Evolutionary conservation across 192 early-diverging fungal genomes (phyloP).

Genomic region (Cladochytrium replicatum): DNA sequence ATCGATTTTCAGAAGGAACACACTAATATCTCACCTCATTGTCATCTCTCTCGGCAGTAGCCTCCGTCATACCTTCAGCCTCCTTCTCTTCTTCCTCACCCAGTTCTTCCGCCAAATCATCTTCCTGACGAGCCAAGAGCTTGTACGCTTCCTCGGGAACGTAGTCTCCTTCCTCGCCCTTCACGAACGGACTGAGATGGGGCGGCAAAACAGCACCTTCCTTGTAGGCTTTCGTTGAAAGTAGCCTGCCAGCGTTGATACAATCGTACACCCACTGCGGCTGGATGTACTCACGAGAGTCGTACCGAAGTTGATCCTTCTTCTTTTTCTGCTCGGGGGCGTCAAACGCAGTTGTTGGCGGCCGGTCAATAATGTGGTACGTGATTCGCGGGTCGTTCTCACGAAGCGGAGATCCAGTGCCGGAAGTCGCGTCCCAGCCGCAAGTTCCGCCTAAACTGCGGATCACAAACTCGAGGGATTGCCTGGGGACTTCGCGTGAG

Average conservation of each 20-base stretch:
- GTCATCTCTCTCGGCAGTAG: slow-evolving; percentile 42
- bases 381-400: slow-evolving; percentile 81
- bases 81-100: slow-evolving; percentile 49
- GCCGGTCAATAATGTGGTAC: slow-evolving; percentile 82
- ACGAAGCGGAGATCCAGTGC: slow-evolving; percentile 64
- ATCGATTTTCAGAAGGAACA: slow-evolving; percentile 1
- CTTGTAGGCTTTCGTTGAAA: slow-evolving; percentile 54
- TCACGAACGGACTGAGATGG: slow-evolving; percentile 90
- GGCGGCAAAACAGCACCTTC: slow-evolving; percentile 77
- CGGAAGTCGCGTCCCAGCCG: slow-evolving; percentile 75
- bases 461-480: slow-evolving; percentile 86
- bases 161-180: slow-evolving; percentile 77
- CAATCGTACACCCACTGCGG: slow-evolving; percentile 98
- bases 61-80: slow-evolving; percentile 48
- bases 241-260: slow-evolving; percentile 72
- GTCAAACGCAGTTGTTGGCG: slow-evolving; percentile 20
- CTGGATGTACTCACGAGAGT: slow-evolving; percentile 70
- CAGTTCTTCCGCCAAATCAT: slow-evolving; percentile 25
- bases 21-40: slow-evolving; percentile 19
- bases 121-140: slow-evolving; percentile 3
- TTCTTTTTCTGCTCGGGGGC: slow-evolving; percentile 1
- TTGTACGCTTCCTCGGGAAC: slow-evolving; percentile 45
- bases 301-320: neutral
- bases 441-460: slow-evolving; percentile 80
- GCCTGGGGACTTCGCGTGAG: slow-evolving; percentile 89